A percentile compares a stretch with the other conserved stretches of the same genome.
Evolutionary conservation across 306 rosid species (phyloP).

Genomic region (Cicer bijugum): DNA sequence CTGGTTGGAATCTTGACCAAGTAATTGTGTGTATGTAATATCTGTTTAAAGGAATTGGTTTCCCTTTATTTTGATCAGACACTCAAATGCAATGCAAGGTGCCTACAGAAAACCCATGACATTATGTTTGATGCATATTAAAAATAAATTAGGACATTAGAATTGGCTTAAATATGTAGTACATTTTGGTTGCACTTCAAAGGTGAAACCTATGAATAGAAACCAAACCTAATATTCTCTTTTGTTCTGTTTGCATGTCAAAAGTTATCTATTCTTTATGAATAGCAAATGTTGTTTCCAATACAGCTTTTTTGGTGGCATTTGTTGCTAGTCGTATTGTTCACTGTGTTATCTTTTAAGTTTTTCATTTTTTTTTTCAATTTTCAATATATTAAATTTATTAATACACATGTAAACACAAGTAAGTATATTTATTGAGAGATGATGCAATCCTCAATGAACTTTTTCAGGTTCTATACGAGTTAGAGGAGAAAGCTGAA

Average conservation of each 20-base stretch:
- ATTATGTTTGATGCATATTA: background rate
- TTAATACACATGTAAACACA: background rate
- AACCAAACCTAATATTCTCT: too few species aligned
- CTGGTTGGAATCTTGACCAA: background rate
- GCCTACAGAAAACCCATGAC: background rate
- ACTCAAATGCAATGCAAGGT: background rate
- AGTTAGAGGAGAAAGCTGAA: conserved; percentile 91
- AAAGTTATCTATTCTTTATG: background rate
- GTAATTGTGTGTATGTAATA: conserved; percentile 9
- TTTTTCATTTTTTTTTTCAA: background rate
- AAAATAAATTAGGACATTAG: background rate
- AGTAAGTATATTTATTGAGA: background rate
- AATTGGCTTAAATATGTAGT: background rate
- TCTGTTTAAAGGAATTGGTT: background rate
- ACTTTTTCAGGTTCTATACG: conserved; percentile 71
- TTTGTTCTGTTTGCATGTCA: background rate
- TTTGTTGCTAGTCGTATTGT: conserved; percentile 20
- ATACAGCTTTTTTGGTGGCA: background rate
- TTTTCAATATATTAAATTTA: conserved; percentile 9
- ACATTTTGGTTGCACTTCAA: background rate
- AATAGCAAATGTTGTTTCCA: background rate
- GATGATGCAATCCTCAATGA: conserved; percentile 24
- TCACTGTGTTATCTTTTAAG: background rate
- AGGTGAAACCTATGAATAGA: too few species aligned
- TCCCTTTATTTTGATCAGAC: background rate